phyloP scores from a whole-genome alignment of 768 basidiomycete species.

The Tylopilus sp. region DNA sequence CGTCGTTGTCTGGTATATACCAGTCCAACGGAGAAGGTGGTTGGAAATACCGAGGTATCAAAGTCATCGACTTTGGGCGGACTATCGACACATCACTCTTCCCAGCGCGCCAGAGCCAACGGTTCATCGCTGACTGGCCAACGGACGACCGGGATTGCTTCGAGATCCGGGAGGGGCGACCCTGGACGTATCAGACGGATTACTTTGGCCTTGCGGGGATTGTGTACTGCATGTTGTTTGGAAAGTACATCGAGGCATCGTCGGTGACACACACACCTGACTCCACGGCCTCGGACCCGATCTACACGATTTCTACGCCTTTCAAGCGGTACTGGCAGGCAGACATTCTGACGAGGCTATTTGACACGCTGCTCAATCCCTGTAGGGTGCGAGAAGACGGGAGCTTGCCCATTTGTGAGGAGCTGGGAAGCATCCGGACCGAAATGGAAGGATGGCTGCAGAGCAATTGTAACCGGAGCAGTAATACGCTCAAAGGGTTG shows the following conservation, averaged over 20 bases:
- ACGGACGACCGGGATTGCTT: constrained; percentile 89
- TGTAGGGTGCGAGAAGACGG: constrained; percentile 51
- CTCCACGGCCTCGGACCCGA: constrained; percentile 30
- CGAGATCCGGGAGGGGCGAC: constrained; percentile 76
- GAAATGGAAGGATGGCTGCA: constrained; percentile 91
- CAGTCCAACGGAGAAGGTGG: constrained; percentile 75
- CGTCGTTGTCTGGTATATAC: constrained; percentile 75
- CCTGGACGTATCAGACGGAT: constrained; percentile 96
- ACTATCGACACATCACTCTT: constrained; percentile 84
- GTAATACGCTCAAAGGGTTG: constrained; percentile 74
- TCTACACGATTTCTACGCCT: constrained; percentile 69
- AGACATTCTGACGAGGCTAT: constrained; percentile 79
- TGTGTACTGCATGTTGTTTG: constrained; percentile 93
- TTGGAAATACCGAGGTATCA: constrained; percentile 86
- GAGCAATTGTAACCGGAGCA: constrained; percentile 81
- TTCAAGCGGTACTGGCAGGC: constrained; percentile 95
- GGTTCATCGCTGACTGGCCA: constrained; percentile 84
- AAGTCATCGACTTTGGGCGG: constrained; percentile 96
- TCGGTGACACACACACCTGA: constrained; percentile 41
- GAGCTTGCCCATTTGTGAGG: constrained; percentile 67
- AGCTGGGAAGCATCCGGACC: constrained; percentile 57
- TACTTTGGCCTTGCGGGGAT: constrained; percentile 96
- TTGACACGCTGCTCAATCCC: constrained; percentile 87
- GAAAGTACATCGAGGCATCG: constrained; percentile 86
- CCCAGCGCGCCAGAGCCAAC: constrained; percentile 60